Conservation (phyloP, 495 filamentous ascomycete species). For the Trichoderma parareesei region DNA sequence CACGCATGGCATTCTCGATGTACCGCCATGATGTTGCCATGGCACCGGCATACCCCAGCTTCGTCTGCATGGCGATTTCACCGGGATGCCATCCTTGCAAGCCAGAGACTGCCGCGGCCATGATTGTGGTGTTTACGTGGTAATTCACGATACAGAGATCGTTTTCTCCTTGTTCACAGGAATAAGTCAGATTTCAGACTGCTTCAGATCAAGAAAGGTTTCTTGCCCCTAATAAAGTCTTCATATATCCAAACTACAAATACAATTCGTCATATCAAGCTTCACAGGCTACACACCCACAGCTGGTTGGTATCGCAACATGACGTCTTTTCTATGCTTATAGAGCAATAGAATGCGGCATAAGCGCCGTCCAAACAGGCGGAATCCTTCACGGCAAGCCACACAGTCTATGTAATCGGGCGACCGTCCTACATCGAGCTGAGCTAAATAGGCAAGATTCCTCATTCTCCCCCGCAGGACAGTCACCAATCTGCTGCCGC, state of each 20-base stretch:
- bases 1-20: not conserved
- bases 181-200: too few relatives aligned
- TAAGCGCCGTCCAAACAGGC: not conserved
- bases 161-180: not conserved
- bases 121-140: not conserved
- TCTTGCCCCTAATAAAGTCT: too few relatives aligned
- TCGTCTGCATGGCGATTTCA: not conserved
- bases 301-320: not conserved
- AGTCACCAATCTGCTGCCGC: not conserved
- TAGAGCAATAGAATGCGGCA: not conserved
- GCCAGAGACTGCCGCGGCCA: not conserved
- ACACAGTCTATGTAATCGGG: not conserved
- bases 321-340: not conserved
- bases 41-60: not conserved
- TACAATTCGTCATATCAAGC: not conserved
- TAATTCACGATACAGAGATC: not conserved
- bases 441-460: not conserved
- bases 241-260: not conserved
- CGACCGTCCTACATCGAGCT: not conserved
- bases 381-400: not conserved
- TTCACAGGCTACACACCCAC: not conserved
- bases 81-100: slow-evolving; percentile 3
- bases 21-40: not conserved
- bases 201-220: too few relatives aligned
- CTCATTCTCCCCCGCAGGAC: not conserved